A percentile compares a stretch with the other conserved stretches of the same genome.
Conservation (phyloP, 768 basidiomycete genomes). For the Holtermannia corniformis region DNA sequence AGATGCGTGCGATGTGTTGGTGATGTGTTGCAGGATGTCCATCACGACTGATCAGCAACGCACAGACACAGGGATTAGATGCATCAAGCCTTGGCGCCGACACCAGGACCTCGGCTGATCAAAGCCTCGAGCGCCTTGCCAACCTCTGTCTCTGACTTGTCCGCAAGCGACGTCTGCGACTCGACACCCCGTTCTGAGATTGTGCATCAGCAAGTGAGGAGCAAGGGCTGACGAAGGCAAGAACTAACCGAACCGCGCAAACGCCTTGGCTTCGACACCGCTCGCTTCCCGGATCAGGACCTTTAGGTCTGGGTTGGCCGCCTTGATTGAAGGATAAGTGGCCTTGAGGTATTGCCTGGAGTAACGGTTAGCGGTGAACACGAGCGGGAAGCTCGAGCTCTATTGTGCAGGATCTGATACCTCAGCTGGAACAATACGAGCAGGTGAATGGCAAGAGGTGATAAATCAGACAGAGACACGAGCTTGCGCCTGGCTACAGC, state of each 20-base stretch:
- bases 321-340: slow-evolving; percentile 37
- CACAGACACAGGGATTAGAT: background rate
- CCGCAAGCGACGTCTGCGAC: slow-evolving; percentile 25
- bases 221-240: background rate
- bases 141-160: slow-evolving; percentile 39
- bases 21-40: background rate
- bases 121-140: slow-evolving; percentile 23
- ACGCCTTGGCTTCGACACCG: slow-evolving; percentile 35
- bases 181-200: slow-evolving; percentile 38
- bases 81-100: slow-evolving; percentile 14
- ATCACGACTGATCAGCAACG: background rate
- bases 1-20: no score
- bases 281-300: slow-evolving; percentile 40
- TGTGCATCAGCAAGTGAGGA: background rate
- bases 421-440: background rate
- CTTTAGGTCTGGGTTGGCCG: slow-evolving; percentile 40
- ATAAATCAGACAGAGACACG: no score
- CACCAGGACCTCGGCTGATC: slow-evolving; percentile 17
- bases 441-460: no score
- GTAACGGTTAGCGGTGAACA: no score
- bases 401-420: background rate
- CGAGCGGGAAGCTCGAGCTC: background rate
- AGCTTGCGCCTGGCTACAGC: no score
- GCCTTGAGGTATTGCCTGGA: slow-evolving; percentile 38
- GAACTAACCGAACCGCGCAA: slow-evolving; percentile 41